Conservation (phyloP, 148 eudicot genomes). For the Dysphania ambrosioides region DNA sequence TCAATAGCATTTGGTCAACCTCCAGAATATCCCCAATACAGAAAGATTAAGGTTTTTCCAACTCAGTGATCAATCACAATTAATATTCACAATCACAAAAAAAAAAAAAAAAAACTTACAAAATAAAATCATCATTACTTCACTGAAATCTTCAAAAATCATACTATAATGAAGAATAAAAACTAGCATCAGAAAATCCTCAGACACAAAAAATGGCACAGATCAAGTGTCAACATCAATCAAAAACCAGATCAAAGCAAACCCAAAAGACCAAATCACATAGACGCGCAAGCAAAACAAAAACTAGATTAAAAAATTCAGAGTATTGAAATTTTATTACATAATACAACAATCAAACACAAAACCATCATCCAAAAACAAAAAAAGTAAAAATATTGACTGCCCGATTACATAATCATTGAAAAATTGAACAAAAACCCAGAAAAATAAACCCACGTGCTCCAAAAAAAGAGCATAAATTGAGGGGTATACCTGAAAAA, state of each 20-base stretch:
- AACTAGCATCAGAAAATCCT: not conserved
- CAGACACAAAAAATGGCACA: not conserved
- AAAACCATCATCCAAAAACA: not conserved
- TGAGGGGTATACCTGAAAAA: no score
- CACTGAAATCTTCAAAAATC: slow-evolving; percentile 6
- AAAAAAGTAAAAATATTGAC: not conserved
- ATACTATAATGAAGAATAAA: not conserved
- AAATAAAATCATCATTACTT: not conserved
- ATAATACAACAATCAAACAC: not conserved
- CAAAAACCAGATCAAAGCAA: not conserved
- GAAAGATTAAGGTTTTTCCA: not conserved
- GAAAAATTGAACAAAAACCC: not conserved
- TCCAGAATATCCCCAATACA: slow-evolving; percentile 6
- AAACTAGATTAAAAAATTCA: not conserved
- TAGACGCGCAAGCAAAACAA: not conserved
- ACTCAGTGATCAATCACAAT: not conserved
- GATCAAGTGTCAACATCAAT: slow-evolving; percentile 1
- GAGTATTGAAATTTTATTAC: no score
- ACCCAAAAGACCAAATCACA: no score
- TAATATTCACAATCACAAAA: no score
- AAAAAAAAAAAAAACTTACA: not conserved
- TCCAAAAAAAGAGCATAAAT: no score
- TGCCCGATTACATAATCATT: not conserved
- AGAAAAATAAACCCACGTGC: not conserved
- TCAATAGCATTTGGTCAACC: slow-evolving; percentile 1